These are phyloP conservation scores for Dichotomopilus funicola DNA, from an alignment of 2,329 filamentous ascomycete species.

Conservation along the genomic window DNA sequence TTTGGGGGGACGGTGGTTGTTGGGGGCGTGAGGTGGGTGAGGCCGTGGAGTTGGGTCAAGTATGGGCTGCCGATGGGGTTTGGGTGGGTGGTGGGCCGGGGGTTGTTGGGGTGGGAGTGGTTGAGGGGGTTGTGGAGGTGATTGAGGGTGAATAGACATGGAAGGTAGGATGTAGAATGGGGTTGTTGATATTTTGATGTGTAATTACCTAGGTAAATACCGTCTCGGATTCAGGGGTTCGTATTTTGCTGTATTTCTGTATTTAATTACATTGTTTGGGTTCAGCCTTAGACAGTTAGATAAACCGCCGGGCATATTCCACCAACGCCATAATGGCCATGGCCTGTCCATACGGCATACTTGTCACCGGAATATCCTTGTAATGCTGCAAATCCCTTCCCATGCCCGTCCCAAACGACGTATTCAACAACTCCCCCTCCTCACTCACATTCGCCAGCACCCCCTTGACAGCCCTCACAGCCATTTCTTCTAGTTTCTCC, in stretches of 20 bases:
- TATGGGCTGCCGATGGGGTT: slow-evolving; percentile 10
- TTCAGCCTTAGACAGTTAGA: slow-evolving; percentile 12
- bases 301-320: slow-evolving; percentile 60
- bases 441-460: slow-evolving; percentile 60
- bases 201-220: too few species aligned
- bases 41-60: slow-evolving; percentile 8
- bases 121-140: slow-evolving; percentile 1
- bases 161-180: background rate
- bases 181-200: background rate
- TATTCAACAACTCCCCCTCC: slow-evolving; percentile 64
- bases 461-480: slow-evolving; percentile 59
- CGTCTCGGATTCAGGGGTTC: too few species aligned
- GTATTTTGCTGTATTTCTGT: too few species aligned
- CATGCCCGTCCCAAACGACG: slow-evolving; percentile 75
- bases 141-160: background rate
- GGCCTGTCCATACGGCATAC: slow-evolving; percentile 79
- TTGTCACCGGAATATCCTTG: slow-evolving; percentile 66
- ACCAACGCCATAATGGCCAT: slow-evolving; percentile 80
- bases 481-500: slow-evolving; percentile 53
- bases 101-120: slow-evolving; percentile 3
- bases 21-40: slow-evolving; percentile 4
- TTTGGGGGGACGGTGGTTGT: background rate
- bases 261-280: background rate
- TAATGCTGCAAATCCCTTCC: slow-evolving; percentile 68
- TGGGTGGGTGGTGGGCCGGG: slow-evolving; percentile 8